Evolutionary conservation across 495 filamentous ascomycete species (phyloP).

Genomic region (Annulohypoxylon maeteangense): DNA sequence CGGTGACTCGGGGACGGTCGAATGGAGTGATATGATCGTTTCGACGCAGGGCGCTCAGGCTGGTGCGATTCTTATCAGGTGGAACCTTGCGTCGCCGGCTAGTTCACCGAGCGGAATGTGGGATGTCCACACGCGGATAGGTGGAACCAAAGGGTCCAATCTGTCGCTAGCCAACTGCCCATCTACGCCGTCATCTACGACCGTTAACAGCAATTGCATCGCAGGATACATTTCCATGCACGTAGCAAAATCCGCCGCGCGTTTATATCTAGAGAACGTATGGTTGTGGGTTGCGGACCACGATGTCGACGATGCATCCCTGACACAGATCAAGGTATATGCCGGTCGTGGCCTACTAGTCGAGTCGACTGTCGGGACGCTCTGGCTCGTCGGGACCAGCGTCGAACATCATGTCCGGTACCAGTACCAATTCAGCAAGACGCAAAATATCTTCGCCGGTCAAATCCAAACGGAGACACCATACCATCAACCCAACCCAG

Average conservation of each 20-base stretch:
- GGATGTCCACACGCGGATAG: conserved; percentile 88
- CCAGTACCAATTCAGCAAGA: conserved; percentile 79
- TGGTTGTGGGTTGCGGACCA: conserved; percentile 81
- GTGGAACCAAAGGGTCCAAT: conserved; percentile 80
- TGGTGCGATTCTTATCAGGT: conserved; percentile 86
- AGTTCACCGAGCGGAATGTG: conserved; percentile 80
- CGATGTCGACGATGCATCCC: conserved; percentile 70
- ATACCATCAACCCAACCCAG: conserved; percentile 74
- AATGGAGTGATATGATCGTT: conserved; percentile 83
- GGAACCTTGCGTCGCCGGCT: conserved; percentile 75
- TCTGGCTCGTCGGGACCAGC: conserved; percentile 66
- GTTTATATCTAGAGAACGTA: conserved; percentile 72
- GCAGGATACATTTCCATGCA: conserved; percentile 76
- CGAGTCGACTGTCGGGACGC: conserved; percentile 63
- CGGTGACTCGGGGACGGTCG: conserved; percentile 76
- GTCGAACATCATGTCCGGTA: conserved; percentile 80
- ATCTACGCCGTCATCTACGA: conserved; percentile 65
- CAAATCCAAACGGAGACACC: conserved; percentile 86
- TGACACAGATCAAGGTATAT: conserved; percentile 74
- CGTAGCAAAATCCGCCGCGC: conserved; percentile 65
- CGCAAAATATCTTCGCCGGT: conserved; percentile 72
- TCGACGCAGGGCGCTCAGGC: conserved; percentile 76
- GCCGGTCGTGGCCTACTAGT: conserved; percentile 73
- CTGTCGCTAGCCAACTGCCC: conserved; percentile 77
- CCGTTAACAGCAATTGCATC: conserved; percentile 67